Conservation (phyloP, 2,329 filamentous ascomycete species). For the Penicillium sp. region DNA sequence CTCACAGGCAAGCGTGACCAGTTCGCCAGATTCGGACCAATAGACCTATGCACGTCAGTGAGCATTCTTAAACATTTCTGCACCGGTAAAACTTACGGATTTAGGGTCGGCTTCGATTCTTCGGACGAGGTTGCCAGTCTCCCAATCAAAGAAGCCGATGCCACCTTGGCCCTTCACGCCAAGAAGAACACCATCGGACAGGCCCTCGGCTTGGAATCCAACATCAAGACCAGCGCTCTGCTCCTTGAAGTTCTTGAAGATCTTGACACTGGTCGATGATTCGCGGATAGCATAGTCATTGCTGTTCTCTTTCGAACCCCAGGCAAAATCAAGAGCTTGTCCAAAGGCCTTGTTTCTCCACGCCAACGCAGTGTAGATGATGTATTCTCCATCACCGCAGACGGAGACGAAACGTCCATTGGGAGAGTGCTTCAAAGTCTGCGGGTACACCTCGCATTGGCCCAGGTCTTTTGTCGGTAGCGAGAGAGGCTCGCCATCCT, state of each 20-base stretch:
- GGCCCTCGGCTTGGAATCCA: constrained; percentile 88
- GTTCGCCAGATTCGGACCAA: constrained; percentile 95
- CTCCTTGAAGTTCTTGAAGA: constrained; percentile 97
- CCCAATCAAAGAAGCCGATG: constrained; percentile 96
- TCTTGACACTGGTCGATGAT: constrained; percentile 87
- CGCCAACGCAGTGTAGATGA: constrained; percentile 94
- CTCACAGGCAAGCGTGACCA: constrained; percentile 88
- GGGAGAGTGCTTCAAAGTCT: constrained; percentile 90
- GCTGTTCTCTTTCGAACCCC: constrained; percentile 95
- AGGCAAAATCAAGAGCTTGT: constrained; percentile 90
- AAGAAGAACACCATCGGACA: constrained; percentile 82
- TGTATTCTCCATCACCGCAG: constrained; percentile 96
- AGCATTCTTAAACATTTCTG: constrained; percentile 11
- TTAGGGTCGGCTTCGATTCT: constrained; percentile 78
- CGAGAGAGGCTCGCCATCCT: constrained; percentile 82
- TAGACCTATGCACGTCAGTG: constrained; percentile 62
- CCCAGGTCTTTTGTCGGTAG: constrained; percentile 92
- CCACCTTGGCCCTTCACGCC: constrained; percentile 94
- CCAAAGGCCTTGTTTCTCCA: constrained; percentile 98
- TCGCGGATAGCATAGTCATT: constrained; percentile 98
- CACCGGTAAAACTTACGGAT: constrained; percentile 44
- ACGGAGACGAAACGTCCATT: constrained; percentile 87
- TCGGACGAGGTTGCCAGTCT: constrained; percentile 79
- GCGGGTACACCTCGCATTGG: constrained; percentile 93
- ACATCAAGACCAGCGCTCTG: constrained; percentile 85